phyloP scores from a whole-genome alignment of 805 yeast species.

The fission yeast (Schizosaccharomyces pombe) region ASM294v3 CU329670.1:1608001-1608500 shows the following conservation, averaged over 20 bases:
- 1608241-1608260: constrained; percentile 51
- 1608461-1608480: constrained; percentile 35
- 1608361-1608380: constrained; percentile 6
- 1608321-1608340: not conserved
- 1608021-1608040: no score
- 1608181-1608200: constrained; percentile 67
- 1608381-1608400: constrained; percentile 22
- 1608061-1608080: no score
- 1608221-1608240: constrained; percentile 47
- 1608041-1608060: no score
- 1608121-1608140: not conserved
- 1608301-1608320: not conserved
- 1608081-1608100: no score
- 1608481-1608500: constrained; percentile 66
- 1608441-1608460: constrained; percentile 41
- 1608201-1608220: constrained; percentile 73
- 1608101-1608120: no score
- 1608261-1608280: constrained; percentile 23
- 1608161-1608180: constrained; percentile 62
- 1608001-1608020: no score
- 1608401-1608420: constrained; percentile 27
- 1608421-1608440: constrained; percentile 34
- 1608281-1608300: constrained; percentile 6
- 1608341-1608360: not conserved
- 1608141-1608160: not conserved